Percentiles rank a stretch among this genome's conserved stretches.
These are phyloP conservation scores for Neoascochyta sp. DNA, from an alignment of 2,329 filamentous ascomycete genomes.

Conservation along the genomic window DNA sequence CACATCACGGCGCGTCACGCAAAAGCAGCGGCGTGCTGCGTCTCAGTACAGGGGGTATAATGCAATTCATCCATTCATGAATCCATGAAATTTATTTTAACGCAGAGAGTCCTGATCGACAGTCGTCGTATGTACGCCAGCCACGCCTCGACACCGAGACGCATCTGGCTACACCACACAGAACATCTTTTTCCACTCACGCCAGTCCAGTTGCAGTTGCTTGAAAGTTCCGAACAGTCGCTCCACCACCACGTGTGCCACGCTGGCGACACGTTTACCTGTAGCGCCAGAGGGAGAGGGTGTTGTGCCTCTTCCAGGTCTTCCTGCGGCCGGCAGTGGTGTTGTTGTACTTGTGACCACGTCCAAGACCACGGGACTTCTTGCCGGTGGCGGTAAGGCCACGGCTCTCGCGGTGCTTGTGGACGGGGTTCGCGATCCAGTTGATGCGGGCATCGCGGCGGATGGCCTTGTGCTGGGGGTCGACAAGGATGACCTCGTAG, in stretches of 20 bases:
- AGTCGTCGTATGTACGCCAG: slow-evolving; percentile 14
- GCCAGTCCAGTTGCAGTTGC: slow-evolving; percentile 32
- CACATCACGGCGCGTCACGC: no score
- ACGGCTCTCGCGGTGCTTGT: slow-evolving; percentile 99
- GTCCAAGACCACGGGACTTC: slow-evolving; percentile 99
- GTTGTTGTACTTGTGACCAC: slow-evolving; percentile 99
- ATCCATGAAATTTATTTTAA: slow-evolving; percentile 29
- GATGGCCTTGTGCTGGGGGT: slow-evolving; percentile 99
- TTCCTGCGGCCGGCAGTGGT: slow-evolving; percentile 95
- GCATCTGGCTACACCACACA: slow-evolving; percentile 35
- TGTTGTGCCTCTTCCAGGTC: slow-evolving; percentile 99
- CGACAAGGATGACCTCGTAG: slow-evolving; percentile 99
- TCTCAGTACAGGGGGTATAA: slow-evolving; percentile 13
- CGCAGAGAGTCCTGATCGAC: slow-evolving; percentile 22
- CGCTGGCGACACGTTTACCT: slow-evolving; percentile 56
- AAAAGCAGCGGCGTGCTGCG: no score
- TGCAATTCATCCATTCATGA: slow-evolving; percentile 32
- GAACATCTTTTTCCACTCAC: slow-evolving; percentile 35
- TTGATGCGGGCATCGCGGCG: slow-evolving; percentile 98
- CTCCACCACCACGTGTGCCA: slow-evolving; percentile 29
- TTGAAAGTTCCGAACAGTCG: slow-evolving; percentile 30
- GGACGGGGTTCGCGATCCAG: slow-evolving; percentile 99
- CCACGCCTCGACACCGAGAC: slow-evolving; percentile 15
- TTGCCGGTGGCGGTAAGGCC: slow-evolving; percentile 98
- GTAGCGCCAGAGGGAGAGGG: slow-evolving; percentile 97